Conservation (phyloP, 805 yeast species). For the Teunomyces panamensis region DNA sequence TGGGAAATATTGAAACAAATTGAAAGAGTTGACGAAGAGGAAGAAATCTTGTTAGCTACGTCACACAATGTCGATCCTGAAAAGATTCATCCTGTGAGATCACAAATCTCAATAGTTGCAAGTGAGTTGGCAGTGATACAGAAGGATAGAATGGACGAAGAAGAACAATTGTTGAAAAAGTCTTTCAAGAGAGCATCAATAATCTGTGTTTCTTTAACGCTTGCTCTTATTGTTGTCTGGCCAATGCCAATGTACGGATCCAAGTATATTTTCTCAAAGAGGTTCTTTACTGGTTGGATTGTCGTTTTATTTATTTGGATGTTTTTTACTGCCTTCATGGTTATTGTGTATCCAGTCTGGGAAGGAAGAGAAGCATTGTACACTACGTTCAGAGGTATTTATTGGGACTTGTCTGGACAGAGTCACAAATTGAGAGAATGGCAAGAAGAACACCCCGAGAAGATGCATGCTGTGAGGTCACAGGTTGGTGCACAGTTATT, state of each 20-base stretch:
- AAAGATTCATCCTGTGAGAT: conserved; percentile 32
- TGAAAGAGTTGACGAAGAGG: conserved; percentile 68
- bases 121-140: conserved; percentile 29
- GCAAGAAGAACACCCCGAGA: conserved; percentile 73
- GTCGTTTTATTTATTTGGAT: conserved; percentile 80
- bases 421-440: conserved; percentile 67
- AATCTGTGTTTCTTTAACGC: conserved; percentile 58
- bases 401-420: conserved; percentile 84
- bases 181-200: conserved; percentile 62
- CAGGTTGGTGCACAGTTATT: conserved; percentile 47
- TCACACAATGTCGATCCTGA: conserved; percentile 15
- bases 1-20: conserved; percentile 62
- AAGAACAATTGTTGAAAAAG: conserved; percentile 47
- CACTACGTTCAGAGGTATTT: conserved; percentile 69
- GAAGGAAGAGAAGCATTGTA: conserved; percentile 70
- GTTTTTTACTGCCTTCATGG: conserved; percentile 61
- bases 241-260: conserved; percentile 95
- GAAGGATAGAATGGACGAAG: conserved; percentile 39
- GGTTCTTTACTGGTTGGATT: conserved; percentile 88
- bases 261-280: conserved; percentile 68
- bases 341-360: conserved; percentile 65
- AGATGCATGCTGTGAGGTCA: conserved; percentile 68
- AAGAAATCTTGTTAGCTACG: conserved; percentile 50
- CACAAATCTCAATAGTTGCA: conserved; percentile 40
- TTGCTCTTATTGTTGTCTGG: conserved; percentile 71